Evolutionary conservation across 768 basidiomycete genomes (phyloP), one percentile per base, ranked within the genome.

Genomic region (Xerocomellus chrysenteron): DNA sequence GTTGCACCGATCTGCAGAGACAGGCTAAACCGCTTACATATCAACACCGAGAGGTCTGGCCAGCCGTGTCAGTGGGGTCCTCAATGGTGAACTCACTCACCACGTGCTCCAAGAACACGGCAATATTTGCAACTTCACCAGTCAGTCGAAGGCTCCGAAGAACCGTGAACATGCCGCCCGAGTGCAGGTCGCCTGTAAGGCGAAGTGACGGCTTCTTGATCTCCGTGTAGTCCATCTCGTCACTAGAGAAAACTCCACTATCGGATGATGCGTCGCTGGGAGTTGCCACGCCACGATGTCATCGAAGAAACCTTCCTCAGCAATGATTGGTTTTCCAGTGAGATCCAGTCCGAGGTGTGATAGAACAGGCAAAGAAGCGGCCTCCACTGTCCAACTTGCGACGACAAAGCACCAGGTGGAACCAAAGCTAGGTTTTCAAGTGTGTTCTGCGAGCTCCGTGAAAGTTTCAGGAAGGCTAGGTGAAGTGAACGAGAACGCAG

Each of bases 281-380:
- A 13, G 88, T 87, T 28, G 82, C 82, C 57, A 77, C 77, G n/a
- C 89, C 89, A 1, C 73, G 61, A 90, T 74, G 50, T 88, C 83
- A 66, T 85, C 84, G 68, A 92, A 92, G 71, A 32, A 92, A 19
- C 86, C 85, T 72, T 90, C 87, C n/a, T 90, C 85, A 0, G 86
- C 85, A 28, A 83, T 82, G 51, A 80, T 72, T 5, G 85, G 81
- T 54, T 87, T 77, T 54, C 84, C 86, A 0, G 87, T 83, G 28
- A 92, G 78, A 32, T 32, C 9, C 30, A 32, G 30, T 32, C 30
- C 30, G 10, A 32, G 9, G 30, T 11, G 10, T 32, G 84, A 60
- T 28, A 91, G 77, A 37, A 75, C 67, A 40, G 85, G 84, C 9
- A 90, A 75, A 30, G 79, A 80, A 21, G 87, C 81, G 16, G 81